Base-by-base conservation (phyloP, 495 filamentous ascomycete genomes). In the Aspergillus biplanus region DNA sequence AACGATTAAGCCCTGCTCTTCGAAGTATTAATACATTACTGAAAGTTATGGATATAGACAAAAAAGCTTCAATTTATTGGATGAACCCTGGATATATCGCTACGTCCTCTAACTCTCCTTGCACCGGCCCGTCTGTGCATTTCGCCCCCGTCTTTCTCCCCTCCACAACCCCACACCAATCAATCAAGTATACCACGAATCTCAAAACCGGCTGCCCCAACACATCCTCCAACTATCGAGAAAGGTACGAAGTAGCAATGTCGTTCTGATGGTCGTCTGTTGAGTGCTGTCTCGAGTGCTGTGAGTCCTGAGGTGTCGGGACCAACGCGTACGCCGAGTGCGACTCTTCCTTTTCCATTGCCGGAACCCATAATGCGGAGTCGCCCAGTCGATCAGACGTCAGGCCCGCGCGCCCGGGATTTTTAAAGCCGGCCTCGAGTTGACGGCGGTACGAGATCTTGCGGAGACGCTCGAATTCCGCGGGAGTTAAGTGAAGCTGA, bases 301-400 rank as follows among this genome's bases (percentile, higher is more conserved):
- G 7, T 39, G 37, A 39, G 37, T 39, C 37, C 13, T 39, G 37
- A 39, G 37, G 8, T 13, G 37, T 39, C 37, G 37, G 37, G 7
- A 39, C 8, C 37, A 39, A 39, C 13, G 37, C 37, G 13, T 1
- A 39, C 13, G 37, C 37, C 37, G 37, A 1, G 37, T 13, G 37
- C 0, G 7, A 7, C 37, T 13, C 37, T 7, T 39, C 13, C 37
- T 39, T 7, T 8, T 39, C 37, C 8, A 13, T 13, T 39, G 37
- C 33, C 5, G 53, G n/a, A 7, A 37, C 53, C 53, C 53, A 56
- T 3, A 15, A 1, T 4, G 34, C 53, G 21, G 33, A 21, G 21
- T 56, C 53, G 12, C 53, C 53, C 34, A 56, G 18, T 15, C n/a
- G 15, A 34, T 56, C 53, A 11, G 39, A 33, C 7, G 53, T 56